Evolutionary conservation across 148 eudicot genomes (phyloP).

Genomic region (Agrostemma githago): DNA sequence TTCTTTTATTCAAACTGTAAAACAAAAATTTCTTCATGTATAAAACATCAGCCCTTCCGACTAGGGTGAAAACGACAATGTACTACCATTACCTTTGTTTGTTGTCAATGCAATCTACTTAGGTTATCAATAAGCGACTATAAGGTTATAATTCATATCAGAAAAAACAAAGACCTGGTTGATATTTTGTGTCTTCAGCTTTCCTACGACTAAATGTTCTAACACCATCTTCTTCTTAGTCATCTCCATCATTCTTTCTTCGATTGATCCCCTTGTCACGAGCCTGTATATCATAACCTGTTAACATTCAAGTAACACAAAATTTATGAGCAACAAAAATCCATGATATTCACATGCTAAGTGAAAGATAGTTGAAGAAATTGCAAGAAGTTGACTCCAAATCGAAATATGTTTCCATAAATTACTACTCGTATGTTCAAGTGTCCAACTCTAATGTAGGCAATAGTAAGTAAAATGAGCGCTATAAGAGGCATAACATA

Average conservation of each 20-base stretch:
- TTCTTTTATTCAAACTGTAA: neutral
- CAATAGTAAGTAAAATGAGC: neutral
- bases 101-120: constrained; percentile 12
- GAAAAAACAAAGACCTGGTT: constrained; percentile 60
- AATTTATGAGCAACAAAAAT: neutral
- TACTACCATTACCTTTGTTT: neutral
- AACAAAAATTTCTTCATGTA: neutral
- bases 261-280: constrained; percentile 87
- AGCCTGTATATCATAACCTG: constrained; percentile 99
- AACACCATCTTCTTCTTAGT: constrained; percentile 97
- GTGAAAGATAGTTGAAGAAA: neutral
- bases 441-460: neutral
- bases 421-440: neutral
- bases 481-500: neutral
- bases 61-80: neutral
- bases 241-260: constrained; percentile 99
- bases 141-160: neutral
- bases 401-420: neutral
- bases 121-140: neutral
- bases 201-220: constrained; percentile 98
- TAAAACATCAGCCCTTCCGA: neutral
- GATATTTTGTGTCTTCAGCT: constrained; percentile 82
- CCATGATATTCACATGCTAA: neutral
- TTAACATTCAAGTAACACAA: constrained; percentile 12
- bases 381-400: neutral